Conservation (phyloP, 1,284 basidiomycete genomes). For the Acaromyces ingoldii region DNA sequence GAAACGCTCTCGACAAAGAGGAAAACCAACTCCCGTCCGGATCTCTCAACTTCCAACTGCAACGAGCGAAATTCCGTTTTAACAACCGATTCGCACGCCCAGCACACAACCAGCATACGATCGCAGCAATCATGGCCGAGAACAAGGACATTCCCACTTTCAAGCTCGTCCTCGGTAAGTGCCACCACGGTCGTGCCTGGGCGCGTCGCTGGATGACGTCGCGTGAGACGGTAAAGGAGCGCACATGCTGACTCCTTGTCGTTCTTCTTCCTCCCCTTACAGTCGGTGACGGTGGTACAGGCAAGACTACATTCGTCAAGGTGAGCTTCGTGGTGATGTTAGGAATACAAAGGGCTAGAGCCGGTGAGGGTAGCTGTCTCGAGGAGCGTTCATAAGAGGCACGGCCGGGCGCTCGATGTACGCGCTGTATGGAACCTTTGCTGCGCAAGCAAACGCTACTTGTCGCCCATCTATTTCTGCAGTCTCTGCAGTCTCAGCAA, state of each 20-base stretch:
- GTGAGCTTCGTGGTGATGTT: conserved; percentile 7
- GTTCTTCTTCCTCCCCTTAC: conserved; percentile 13
- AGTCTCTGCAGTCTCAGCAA: no score
- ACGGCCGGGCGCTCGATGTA: no score
- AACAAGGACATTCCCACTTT: conserved; percentile 71
- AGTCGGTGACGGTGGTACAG: conserved; percentile 97
- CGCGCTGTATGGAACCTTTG: no score
- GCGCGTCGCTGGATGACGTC: conserved; percentile 29
- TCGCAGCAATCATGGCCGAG: conserved; percentile 19
- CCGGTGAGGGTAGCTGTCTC: no score
- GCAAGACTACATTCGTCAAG: conserved; percentile 59
- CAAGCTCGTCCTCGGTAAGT: conserved; percentile 94
- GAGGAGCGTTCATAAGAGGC: no score
- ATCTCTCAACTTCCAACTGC: no score
- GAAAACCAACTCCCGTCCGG: not conserved
- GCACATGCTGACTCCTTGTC: conserved; percentile 27
- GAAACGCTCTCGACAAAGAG: not conserved
- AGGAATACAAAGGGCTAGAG: no score
- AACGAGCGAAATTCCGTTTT: no score
- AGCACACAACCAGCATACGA: not conserved
- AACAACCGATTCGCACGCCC: no score
- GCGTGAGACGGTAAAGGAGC: conserved; percentile 27
- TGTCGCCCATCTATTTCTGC: no score
- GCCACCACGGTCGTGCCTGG: conserved; percentile 10
- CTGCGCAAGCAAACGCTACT: no score